Evolutionary conservation across 352 stramenopile species (phyloP), one percentile per base, ranked within the genome.

Genomic region (Globisporangium takayamanum): DNA sequence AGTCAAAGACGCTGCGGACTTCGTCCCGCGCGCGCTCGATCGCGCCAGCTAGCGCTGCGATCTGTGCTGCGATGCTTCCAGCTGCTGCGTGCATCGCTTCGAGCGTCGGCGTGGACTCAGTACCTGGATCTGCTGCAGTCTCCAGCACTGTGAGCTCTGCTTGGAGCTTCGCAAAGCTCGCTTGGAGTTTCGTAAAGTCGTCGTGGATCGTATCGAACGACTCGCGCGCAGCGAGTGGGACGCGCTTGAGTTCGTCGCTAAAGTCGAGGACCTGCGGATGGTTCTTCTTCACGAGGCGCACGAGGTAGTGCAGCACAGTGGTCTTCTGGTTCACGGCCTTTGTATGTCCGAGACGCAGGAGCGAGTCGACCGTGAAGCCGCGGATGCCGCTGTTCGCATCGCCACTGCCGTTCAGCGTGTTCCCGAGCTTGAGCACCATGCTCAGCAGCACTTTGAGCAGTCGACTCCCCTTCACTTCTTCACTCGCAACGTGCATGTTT

Each of bases 261-360:
- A 98, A 98, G n/a, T 94, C 80, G 0, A 98, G 67, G 12, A 98
- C 74, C 41, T 85, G 74, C 10, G 80, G 75, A 30, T 99, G 92
- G 63, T 99, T 99, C 41, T 92, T 93, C 67, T 98, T 96, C 7
- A 98, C 84, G 4, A 99, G 62, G 50, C 95, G 96, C 6, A 98
- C 92, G 12, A 99, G 72, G 69, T 99, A 99, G 60, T 99, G 94
- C n/a, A 99, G 74, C 33, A 99, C 94, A 15, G 93, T 98, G 15
- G 96, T 99, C 68, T 98, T 98, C 66, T 98, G 95, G 66, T 99
- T 92, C 22, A 92, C 75, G 6, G 96, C 98, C 68, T 99, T 99
- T 47, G 97, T 98, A 65, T 99, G 80, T 0, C 79, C 82, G 22
- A 87, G 93, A 33, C 82, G 95, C 2, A 99, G 69, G 14, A 99